Evolutionary conservation across 352 stramenopile species (phyloP).

Genomic region (Phytophthora fragariae): DNA sequence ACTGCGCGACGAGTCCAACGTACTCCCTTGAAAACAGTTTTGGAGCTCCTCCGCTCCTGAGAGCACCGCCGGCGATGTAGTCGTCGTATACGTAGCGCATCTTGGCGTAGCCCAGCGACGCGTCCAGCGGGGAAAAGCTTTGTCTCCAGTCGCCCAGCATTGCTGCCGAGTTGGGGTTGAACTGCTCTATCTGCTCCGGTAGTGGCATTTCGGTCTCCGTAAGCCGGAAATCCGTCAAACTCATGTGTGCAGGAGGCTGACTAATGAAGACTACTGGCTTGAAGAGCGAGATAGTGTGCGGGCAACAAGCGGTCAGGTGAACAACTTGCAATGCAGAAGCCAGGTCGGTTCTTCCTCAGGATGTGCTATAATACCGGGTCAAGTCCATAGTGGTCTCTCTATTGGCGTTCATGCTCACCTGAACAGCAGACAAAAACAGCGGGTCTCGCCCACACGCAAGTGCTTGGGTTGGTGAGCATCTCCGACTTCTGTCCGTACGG

Average conservation of each 20-base stretch:
- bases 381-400: not conserved
- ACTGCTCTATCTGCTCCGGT: not conserved
- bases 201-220: constrained; percentile 1
- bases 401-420: not conserved
- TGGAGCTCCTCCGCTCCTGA: not conserved
- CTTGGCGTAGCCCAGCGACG: not conserved
- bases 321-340: constrained; percentile 4
- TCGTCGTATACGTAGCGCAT: constrained; percentile 3
- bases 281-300: not conserved
- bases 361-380: not conserved
- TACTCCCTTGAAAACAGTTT: not conserved
- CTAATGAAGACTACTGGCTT: not conserved
- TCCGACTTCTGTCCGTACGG: not conserved
- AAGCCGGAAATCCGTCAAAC: not conserved
- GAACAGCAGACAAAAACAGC: not conserved
- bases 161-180: not conserved
- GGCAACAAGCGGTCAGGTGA: constrained; percentile 3
- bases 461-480: constrained; percentile 1
- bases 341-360: not conserved
- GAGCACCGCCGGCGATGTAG: not conserved
- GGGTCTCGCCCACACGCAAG: not conserved
- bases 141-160: not conserved
- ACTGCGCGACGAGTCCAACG: not conserved
- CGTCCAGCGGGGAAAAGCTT: constrained; percentile 1
- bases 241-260: not conserved